These are phyloP conservation scores for Fusarium succisae DNA, from an alignment of 2,329 filamentous ascomycete genomes.

Conservation along the genomic window DNA sequence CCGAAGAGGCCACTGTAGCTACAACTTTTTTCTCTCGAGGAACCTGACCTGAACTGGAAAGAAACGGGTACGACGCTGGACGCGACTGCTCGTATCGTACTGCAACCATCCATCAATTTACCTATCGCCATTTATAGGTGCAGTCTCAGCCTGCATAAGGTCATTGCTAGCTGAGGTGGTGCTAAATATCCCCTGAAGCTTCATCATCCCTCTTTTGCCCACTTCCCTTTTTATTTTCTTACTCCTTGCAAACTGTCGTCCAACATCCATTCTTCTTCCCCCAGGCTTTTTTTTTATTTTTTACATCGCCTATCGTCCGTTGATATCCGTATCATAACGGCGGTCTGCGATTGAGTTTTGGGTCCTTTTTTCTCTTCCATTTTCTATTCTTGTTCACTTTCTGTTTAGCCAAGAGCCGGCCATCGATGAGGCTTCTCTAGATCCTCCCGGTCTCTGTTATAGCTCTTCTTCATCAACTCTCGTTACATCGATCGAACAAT, in stretches of 20 bases:
- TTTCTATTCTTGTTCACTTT: slow-evolving; percentile 18
- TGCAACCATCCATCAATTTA: slow-evolving; percentile 21
- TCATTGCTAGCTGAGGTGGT: slow-evolving; percentile 2
- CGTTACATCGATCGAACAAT: slow-evolving; percentile 21
- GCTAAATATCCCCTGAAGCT: slow-evolving; percentile 41
- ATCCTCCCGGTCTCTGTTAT: slow-evolving; percentile 20
- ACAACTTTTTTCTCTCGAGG: slow-evolving; percentile 43
- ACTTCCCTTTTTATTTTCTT: slow-evolving; percentile 25
- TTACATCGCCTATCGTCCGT: slow-evolving; percentile 20
- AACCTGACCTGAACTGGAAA: neutral
- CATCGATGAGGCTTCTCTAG: slow-evolving; percentile 41
- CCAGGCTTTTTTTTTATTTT: slow-evolving; percentile 11
- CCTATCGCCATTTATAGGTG: slow-evolving; percentile 31
- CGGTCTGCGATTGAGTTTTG: slow-evolving; percentile 33
- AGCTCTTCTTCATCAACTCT: slow-evolving; percentile 29
- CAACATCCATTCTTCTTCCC: slow-evolving; percentile 3
- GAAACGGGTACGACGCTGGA: slow-evolving; percentile 10
- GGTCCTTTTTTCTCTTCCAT: slow-evolving; percentile 25
- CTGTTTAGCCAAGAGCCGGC: slow-evolving; percentile 10
- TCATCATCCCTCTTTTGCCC: slow-evolving; percentile 28
- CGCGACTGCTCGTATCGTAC: slow-evolving; percentile 22
- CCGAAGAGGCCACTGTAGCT: slow-evolving; percentile 53
- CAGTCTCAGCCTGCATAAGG: slow-evolving; percentile 26
- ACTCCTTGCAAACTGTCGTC: slow-evolving; percentile 26
- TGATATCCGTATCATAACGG: slow-evolving; percentile 19